A percentile compares a stretch with the other conserved stretches of the same genome.
Evolutionary conservation across 148 eudicot genomes (phyloP).

Genomic region (Vaccinium vitisidaea): DNA sequence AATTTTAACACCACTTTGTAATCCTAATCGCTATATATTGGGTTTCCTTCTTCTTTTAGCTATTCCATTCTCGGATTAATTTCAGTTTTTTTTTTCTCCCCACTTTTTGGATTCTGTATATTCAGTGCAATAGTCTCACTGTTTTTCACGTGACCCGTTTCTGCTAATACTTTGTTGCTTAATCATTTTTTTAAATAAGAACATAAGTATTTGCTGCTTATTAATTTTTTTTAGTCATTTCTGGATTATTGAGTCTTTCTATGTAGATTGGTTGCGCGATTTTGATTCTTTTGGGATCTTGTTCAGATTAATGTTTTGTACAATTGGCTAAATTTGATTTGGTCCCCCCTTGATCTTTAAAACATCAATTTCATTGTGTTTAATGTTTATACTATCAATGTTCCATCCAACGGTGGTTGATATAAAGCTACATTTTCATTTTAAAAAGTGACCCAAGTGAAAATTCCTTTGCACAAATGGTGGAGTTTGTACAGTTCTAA

Average conservation of each 20-base stretch:
- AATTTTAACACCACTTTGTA: not conserved
- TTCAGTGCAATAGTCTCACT: not conserved
- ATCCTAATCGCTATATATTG: not conserved
- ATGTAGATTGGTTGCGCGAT: not conserved
- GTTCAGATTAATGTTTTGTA: not conserved
- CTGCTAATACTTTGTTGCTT: not conserved
- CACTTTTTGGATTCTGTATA: not conserved
- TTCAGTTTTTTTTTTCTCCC: not conserved
- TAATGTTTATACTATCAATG: not conserved
- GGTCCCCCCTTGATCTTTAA: not conserved
- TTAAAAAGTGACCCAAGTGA: not conserved
- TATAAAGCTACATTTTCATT: not conserved
- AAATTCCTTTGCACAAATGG: not conserved
- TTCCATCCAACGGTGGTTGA: not conserved
- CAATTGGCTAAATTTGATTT: not conserved
- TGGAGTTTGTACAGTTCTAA: not conserved
- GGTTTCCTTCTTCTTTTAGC: not conserved
- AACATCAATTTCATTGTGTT: not conserved
- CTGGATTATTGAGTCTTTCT: not conserved
- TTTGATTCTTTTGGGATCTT: slow-evolving; percentile 1
- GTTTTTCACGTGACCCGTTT: slow-evolving; percentile 1
- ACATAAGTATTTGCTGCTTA: not conserved
- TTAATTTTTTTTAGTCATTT: not conserved
- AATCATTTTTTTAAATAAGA: not conserved
- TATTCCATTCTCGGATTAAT: not conserved